phyloP scores from a whole-genome alignment of 495 filamentous ascomycete genomes.

The Ramalina peruviana region DNA sequence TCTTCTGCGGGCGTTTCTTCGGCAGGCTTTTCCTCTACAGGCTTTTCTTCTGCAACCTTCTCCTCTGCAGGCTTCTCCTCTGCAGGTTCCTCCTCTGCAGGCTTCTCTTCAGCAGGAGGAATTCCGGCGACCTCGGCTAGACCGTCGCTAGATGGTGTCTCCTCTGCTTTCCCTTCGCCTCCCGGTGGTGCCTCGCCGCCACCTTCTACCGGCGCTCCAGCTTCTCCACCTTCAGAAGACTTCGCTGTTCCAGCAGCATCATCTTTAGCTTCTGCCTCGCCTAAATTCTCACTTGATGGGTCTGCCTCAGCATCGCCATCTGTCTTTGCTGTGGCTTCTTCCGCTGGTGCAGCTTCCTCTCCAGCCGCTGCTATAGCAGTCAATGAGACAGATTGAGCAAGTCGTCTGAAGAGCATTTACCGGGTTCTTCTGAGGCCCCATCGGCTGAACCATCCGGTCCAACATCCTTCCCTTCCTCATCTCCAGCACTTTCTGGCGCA shows the following conservation, averaged over 20 bases:
- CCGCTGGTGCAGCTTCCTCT: background rate
- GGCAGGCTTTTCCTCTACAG: background rate
- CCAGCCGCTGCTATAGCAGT: too few species aligned
- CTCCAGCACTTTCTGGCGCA: too few species aligned
- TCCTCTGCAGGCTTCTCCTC: constrained; percentile 1
- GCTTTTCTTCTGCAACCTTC: background rate
- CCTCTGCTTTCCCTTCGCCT: constrained; percentile 14
- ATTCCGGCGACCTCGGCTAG: background rate
- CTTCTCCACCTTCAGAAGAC: constrained; percentile 14
- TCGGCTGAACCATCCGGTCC: background rate
- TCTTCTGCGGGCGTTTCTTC: background rate
- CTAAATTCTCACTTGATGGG: background rate
- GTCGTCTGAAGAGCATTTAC: background rate
- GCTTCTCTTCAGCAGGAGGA: background rate
- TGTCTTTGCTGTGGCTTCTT: background rate
- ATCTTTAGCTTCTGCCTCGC: background rate
- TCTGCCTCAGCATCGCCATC: background rate
- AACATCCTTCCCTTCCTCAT: too few species aligned
- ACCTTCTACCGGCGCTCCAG: background rate
- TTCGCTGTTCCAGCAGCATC: background rate
- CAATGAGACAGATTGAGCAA: too few species aligned
- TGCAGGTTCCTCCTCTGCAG: background rate
- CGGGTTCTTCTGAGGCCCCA: background rate
- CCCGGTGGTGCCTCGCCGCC: background rate
- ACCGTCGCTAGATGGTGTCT: background rate